A percentile compares a stretch with the other conserved stretches of the same genome.
These are phyloP conservation scores for Lipomyces sp. DNA, from an alignment of 805 yeast species.

Conservation along the genomic window DNA sequence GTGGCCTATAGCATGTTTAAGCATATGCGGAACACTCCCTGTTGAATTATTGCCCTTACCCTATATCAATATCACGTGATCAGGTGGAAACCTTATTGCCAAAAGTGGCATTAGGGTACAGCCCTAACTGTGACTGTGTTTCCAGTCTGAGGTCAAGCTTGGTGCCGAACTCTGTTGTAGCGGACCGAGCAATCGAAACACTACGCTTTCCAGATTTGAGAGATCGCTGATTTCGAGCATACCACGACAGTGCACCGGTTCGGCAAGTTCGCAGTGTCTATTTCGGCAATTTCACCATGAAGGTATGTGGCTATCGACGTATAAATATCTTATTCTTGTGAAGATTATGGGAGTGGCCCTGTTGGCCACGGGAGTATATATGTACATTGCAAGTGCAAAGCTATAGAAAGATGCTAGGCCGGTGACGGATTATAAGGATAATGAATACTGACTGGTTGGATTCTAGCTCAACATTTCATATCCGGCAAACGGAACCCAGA, in stretches of 20 bases:
- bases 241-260: neutral
- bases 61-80: no score
- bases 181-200: neutral
- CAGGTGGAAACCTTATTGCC: no score
- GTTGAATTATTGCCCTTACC: no score
- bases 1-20: no score
- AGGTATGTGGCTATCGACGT: slow-evolving; percentile 9
- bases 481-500: slow-evolving; percentile 99
- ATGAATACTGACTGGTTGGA: neutral
- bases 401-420: neutral
- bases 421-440: neutral
- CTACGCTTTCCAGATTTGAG: neutral
- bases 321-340: neutral
- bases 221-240: neutral
- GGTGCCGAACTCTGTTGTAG: neutral
- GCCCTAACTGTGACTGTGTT: slow-evolving; percentile 19
- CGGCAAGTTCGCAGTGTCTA: neutral
- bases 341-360: neutral
- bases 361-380: neutral
- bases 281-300: slow-evolving; percentile 15
- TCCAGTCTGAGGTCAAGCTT: neutral
- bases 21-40: no score
- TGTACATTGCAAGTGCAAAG: neutral
- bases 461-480: slow-evolving; percentile 94
- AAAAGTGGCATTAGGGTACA: slow-evolving; percentile 10